Base-by-base conservation (phyloP, 2,329 filamentous ascomycete genomes). In the Pseudocercospora cruenta region DNA sequence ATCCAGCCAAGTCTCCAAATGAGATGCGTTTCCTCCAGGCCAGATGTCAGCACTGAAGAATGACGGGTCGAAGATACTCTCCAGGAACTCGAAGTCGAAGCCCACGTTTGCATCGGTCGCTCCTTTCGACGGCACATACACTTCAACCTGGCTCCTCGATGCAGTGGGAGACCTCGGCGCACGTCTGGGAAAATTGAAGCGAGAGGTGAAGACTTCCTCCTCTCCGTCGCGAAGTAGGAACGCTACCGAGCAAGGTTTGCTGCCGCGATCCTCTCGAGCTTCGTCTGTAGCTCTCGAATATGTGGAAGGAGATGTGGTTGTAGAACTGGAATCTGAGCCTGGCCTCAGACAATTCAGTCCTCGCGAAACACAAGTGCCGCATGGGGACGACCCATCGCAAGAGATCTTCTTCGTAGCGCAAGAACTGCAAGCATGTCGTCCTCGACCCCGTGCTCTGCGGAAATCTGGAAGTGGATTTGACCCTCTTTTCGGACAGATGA, bases 121-220 rank as follows among this genome's bases (percentile, higher is more conserved):
- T 14, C 51, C 36, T 21, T 31, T 22, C 2, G 54, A 19, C 3
- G 54, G 54, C 14, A 39, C n/a, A 21, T 58, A 58, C 7, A 58
- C 54, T 12, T 39, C 31, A 16, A 58, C 26, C n/a, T 58, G 26
- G 14, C 19, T 12, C 33, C 36, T 51, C 9, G 49, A 43, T 28
- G 63, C 49, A 4, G 36, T 61, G 6, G 54, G 24, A 26, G 49
- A 45, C 4, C n/a, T 28, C 1, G 49, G 47, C 14, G 54, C 28
- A n/a, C 33, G 58, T 21, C 51, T 58, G n/a, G 63, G 58, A n/a
- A 65, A 65, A 19, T 65, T 65, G 58, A 65, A 65, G 14, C 49
- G 39, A 33, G 63, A 51, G 10, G 63, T 57, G 51, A 65, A 65
- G 7, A 65, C 58, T n/a, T 61, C 63, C 49, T 65, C 63, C 33